Conservation (phyloP, 75 land plant genomes). For the Sequoia sempervirens region DNA sequence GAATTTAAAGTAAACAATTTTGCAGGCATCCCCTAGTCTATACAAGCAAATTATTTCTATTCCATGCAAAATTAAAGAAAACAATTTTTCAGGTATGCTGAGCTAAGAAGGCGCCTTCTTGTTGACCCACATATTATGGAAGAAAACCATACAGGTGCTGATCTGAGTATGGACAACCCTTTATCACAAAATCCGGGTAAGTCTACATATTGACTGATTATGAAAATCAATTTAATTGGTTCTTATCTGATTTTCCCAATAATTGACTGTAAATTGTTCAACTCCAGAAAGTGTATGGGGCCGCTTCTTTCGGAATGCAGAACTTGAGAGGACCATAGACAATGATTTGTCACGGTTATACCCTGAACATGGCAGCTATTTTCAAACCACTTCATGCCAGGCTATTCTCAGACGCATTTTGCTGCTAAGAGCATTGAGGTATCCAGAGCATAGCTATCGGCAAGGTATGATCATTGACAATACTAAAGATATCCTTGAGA, state of each 20-base stretch:
- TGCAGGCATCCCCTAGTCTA: not conserved
- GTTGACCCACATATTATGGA: conserved; percentile 74
- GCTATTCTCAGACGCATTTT: conserved; percentile 73
- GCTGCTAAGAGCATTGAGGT: conserved; percentile 72
- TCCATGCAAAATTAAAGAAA: not conserved
- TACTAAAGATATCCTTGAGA: not conserved
- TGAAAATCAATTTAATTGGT: not conserved
- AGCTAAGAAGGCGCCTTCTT: conserved; percentile 66
- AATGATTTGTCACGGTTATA: conserved; percentile 81
- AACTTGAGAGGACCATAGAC: conserved; percentile 78
- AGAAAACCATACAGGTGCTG: conserved; percentile 42
- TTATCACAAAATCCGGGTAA: conserved; percentile 90
- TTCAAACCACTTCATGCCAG: conserved; percentile 80
- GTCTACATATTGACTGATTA: not conserved
- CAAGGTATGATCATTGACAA: conserved; percentile 54
- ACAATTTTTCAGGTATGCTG: conserved; percentile 64
- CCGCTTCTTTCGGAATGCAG: conserved; percentile 78
- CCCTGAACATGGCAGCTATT: conserved; percentile 83
- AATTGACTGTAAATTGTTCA: not conserved
- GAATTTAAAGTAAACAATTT: not conserved
- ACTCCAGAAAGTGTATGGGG: conserved; percentile 90
- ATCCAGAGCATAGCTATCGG: conserved; percentile 72
- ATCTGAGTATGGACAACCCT: conserved; percentile 71
- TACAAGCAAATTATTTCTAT: not conserved
- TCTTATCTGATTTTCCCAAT: not conserved